Percentiles rank a stretch among this genome's conserved stretches.
These are phyloP conservation scores for Vickermania ingenoplastis DNA, from an alignment of 208 protist genomes.

Conservation along the genomic window DNA sequence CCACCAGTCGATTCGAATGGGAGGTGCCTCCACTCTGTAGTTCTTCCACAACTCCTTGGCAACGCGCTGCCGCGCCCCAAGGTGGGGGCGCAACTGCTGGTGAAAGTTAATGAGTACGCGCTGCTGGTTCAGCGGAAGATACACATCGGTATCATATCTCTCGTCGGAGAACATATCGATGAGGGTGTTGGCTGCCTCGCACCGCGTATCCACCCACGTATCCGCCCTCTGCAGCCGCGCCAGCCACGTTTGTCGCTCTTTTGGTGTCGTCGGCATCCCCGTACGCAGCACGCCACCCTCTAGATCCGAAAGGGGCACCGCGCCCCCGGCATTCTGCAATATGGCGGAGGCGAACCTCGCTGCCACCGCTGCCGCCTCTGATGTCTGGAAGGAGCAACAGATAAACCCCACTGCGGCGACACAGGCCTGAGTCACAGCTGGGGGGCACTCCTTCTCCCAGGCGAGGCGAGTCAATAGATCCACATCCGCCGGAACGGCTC, in stretches of 20 bases:
- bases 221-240: conserved; percentile 30
- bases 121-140: conserved; percentile 52
- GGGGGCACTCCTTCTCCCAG: conserved; percentile 36
- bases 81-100: conserved; percentile 26
- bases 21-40: conserved; percentile 21
- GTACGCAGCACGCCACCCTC: conserved; percentile 3
- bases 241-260: conserved; percentile 25
- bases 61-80: conserved; percentile 37
- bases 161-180: conserved; percentile 76
- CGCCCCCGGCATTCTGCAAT: conserved; percentile 10
- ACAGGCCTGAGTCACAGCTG: conserved; percentile 37
- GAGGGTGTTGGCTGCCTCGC: conserved; percentile 67
- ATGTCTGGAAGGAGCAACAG: conserved; percentile 22
- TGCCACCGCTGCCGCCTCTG: conserved; percentile 24
- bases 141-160: conserved; percentile 42
- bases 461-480: conserved; percentile 48
- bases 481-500: conserved; percentile 31
- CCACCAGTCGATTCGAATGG: conserved; percentile 42
- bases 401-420: conserved; percentile 36
- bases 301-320: neutral
- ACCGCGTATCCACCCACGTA: conserved; percentile 34
- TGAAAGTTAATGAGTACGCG: conserved; percentile 22
- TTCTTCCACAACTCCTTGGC: conserved; percentile 28
- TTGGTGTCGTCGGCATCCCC: conserved; percentile 12
- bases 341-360: conserved; percentile 41